Evolutionary conservation across 164 flowering plant genomes (phyloP).

Genomic region (Tinospora cordifolia): DNA sequence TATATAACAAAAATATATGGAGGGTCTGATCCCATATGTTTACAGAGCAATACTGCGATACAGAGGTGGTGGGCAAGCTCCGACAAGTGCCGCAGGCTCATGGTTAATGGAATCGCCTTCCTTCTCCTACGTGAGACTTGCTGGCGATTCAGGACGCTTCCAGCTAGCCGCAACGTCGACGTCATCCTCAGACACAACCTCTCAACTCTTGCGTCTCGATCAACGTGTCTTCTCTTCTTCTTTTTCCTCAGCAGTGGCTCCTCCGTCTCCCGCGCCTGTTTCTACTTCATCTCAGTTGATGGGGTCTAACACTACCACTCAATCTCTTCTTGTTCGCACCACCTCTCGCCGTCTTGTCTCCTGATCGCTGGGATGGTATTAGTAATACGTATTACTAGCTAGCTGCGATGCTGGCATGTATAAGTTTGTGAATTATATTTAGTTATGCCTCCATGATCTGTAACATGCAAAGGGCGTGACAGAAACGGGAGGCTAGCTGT

Average conservation of each 20-base stretch:
- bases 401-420: no score
- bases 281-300: background rate
- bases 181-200: background rate
- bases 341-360: conserved; percentile 1
- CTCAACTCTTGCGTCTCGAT: background rate
- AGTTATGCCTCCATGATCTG: background rate
- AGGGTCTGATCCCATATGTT: conserved; percentile 10
- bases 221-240: background rate
- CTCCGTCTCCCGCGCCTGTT: background rate
- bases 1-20: no score
- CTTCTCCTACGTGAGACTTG: conserved; percentile 4
- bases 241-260: background rate
- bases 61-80: conserved; percentile 7
- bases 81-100: background rate
- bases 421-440: no score
- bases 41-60: conserved; percentile 12
- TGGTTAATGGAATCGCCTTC: conserved; percentile 10
- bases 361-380: background rate
- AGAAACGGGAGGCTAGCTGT: background rate
- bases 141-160: conserved; percentile 9
- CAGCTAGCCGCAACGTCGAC: background rate
- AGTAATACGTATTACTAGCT: no score
- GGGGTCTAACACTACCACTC: background rate
- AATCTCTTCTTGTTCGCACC: background rate
- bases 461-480: conserved; percentile 1